phyloP scores from a whole-genome alignment of 257 asterid species.

The Marsdenia floribunda region DNA sequence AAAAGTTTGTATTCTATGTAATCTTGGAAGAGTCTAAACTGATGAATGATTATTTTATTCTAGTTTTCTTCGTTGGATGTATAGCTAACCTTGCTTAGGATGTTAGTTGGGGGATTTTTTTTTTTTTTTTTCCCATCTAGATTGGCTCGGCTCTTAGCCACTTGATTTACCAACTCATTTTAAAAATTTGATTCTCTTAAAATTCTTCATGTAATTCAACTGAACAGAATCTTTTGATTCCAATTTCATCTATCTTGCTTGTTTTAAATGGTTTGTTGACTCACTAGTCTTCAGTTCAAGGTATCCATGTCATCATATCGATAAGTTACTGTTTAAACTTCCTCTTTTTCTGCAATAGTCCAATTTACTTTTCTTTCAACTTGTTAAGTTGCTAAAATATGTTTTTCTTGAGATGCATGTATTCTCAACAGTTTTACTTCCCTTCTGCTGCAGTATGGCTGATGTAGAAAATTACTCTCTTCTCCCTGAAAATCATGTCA shows the following conservation, averaged over 20 bases:
- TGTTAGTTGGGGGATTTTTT: background rate
- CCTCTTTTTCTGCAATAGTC: background rate
- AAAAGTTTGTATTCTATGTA: background rate
- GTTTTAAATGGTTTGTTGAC: background rate
- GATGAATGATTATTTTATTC: background rate
- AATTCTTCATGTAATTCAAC: background rate
- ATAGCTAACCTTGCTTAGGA: background rate
- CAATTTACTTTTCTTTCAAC: background rate
- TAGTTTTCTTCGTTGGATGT: background rate
- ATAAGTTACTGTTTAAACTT: background rate
- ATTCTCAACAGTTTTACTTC: background rate
- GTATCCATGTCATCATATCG: background rate
- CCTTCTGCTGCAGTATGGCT: background rate
- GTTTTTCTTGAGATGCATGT: background rate
- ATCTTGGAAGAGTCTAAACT: background rate
- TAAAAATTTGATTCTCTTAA: background rate
- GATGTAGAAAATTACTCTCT: background rate
- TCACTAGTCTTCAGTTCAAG: background rate
- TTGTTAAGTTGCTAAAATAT: background rate
- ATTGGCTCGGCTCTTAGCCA: background rate
- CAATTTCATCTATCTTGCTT: background rate
- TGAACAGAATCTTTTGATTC: background rate
- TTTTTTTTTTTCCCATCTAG: background rate
- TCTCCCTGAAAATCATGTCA: too few relatives aligned
- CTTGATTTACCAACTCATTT: background rate